Percentiles rank a stretch among this genome's conserved stretches.
phyloP scores from a whole-genome alignment of 2,329 filamentous ascomycete genomes.

The Ascochyta clinopodiicola region DNA sequence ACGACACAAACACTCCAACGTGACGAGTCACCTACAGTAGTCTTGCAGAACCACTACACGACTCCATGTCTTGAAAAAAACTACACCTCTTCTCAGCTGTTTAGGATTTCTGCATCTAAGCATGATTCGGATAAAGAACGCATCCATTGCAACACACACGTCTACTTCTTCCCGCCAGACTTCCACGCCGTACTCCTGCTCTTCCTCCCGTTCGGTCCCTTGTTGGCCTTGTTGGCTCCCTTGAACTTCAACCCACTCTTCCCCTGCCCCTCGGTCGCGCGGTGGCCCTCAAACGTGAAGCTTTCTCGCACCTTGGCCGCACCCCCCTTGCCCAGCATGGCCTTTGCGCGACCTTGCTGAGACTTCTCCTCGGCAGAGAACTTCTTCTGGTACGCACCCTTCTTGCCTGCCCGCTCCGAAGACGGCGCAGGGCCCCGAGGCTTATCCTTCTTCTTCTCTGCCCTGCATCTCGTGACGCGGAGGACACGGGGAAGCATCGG shows the following conservation, averaged over 20 bases:
- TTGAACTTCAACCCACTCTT: constrained; percentile 65
- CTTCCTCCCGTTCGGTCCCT: constrained; percentile 52
- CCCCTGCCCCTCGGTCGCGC: constrained; percentile 71
- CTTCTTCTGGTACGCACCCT: constrained; percentile 70
- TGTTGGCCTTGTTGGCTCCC: constrained; percentile 61
- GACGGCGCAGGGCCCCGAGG: constrained; percentile 38
- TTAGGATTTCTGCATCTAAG: too few species aligned
- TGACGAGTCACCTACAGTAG: too few species aligned
- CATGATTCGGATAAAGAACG: neutral
- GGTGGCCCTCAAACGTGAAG: constrained; percentile 81
- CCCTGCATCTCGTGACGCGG: constrained; percentile 85
- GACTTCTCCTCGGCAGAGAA: constrained; percentile 73
- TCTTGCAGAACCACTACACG: too few species aligned
- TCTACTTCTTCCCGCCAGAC: constrained; percentile 28
- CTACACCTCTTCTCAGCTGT: too few species aligned
- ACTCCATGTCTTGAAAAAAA: too few species aligned
- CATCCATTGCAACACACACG: neutral
- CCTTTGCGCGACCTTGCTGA: constrained; percentile 73
- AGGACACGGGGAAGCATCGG: constrained; percentile 90
- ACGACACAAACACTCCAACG: neutral
- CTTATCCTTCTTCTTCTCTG: constrained; percentile 53
- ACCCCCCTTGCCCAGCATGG: constrained; percentile 74
- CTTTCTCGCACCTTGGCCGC: constrained; percentile 70
- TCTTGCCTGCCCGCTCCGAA: constrained; percentile 33
- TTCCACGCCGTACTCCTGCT: constrained; percentile 56